phyloP scores from a whole-genome alignment of 2,329 filamentous ascomycete species.

The Cadophora luteo-olivacea region DNA sequence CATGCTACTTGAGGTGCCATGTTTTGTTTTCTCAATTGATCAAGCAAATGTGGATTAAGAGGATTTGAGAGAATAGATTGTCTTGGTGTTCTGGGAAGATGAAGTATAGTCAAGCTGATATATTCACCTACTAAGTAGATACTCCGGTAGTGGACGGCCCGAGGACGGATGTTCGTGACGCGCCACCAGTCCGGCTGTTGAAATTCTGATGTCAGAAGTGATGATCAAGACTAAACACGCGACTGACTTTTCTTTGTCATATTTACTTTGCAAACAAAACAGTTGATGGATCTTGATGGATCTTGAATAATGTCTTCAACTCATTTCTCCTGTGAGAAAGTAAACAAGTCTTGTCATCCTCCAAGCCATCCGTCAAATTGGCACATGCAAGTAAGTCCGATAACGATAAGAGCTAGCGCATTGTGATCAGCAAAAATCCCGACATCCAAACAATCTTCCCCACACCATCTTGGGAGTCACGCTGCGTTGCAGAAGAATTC shows the following conservation, averaged over 20 bases:
- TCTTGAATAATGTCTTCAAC: too few species aligned
- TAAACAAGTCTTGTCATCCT: background rate
- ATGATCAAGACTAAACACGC: background rate
- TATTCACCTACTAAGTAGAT: background rate
- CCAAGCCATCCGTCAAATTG: constrained; percentile 1
- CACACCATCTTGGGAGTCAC: constrained; percentile 19
- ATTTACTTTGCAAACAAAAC: background rate
- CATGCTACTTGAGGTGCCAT: constrained; percentile 72
- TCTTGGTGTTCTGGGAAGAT: background rate
- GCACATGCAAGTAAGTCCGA: constrained; percentile 8
- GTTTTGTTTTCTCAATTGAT: background rate
- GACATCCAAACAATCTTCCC: constrained; percentile 19
- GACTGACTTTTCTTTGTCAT: constrained; percentile 2
- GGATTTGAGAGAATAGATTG: background rate
- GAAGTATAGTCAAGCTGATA: background rate
- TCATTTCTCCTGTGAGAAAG: background rate
- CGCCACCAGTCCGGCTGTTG: constrained; percentile 7
- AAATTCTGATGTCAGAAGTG: constrained; percentile 2
- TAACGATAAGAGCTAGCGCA: constrained; percentile 15
- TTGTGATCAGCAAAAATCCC: constrained; percentile 19
- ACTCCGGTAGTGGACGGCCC: background rate
- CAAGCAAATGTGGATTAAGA: too few species aligned
- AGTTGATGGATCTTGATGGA: too few species aligned
- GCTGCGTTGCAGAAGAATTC: constrained; percentile 20
- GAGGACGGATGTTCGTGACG: background rate